These are phyloP conservation scores for Fonsecaea monophora DNA, from an alignment of 2,329 filamentous ascomycete species.

Conservation along the genomic window DNA sequence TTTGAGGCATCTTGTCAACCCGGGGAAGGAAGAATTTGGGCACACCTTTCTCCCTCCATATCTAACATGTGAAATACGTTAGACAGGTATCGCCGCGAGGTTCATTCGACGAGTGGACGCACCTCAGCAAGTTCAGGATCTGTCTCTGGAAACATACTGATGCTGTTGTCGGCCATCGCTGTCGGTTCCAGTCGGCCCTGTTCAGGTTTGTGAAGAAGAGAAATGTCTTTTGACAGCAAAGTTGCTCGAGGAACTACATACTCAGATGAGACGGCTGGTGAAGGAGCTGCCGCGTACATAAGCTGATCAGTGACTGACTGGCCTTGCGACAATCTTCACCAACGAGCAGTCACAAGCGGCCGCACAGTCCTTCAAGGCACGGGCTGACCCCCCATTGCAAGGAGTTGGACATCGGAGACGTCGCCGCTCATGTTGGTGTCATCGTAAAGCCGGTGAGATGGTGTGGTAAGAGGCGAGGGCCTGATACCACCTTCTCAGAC, in stretches of 20 bases:
- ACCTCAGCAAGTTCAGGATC: conserved; percentile 28
- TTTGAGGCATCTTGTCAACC: conserved; percentile 23
- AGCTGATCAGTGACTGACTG: background rate
- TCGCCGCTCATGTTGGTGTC: background rate
- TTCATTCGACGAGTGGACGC: background rate
- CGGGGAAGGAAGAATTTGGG: conserved; percentile 29
- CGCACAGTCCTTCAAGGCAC: background rate
- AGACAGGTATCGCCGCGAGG: background rate
- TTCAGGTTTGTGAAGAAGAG: background rate
- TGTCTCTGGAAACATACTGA: conserved; percentile 9
- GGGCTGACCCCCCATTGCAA: background rate
- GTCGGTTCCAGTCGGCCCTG: background rate
- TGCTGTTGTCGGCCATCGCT: conserved; percentile 14
- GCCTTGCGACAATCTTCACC: background rate
- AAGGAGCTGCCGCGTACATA: background rate
- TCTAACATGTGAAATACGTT: conserved; percentile 13
- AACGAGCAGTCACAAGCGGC: background rate
- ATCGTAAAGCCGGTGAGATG: background rate
- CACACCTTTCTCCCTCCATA: conserved; percentile 27
- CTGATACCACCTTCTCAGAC: background rate
- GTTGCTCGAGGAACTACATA: background rate
- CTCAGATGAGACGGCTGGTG: background rate
- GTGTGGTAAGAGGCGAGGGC: background rate
- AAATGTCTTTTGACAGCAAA: background rate
- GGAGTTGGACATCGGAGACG: background rate